Conservation (phyloP, 2,329 filamentous ascomycete species). For the Fusarium gaditjirri region DNA sequence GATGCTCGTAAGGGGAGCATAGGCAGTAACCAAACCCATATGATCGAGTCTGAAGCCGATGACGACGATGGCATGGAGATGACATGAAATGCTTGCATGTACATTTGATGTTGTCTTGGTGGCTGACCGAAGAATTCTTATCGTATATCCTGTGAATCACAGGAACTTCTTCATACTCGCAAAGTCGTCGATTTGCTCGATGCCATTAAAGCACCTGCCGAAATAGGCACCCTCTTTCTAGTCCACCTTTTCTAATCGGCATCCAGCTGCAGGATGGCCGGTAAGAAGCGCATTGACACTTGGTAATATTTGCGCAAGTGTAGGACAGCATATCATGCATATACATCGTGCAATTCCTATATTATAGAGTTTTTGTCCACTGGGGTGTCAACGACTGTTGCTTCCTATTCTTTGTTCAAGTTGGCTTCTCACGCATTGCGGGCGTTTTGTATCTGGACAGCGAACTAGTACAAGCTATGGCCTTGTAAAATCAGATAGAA, state of each 20-base stretch:
- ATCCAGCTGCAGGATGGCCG: background rate
- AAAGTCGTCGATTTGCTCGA: slow-evolving; percentile 17
- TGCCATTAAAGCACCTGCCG: slow-evolving; percentile 6
- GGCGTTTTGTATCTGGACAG: slow-evolving; percentile 20
- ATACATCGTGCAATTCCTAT: background rate
- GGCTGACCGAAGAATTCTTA: background rate
- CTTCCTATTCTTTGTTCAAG: background rate
- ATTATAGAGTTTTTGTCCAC: background rate
- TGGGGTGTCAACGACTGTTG: background rate
- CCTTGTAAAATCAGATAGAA: slow-evolving; percentile 9
- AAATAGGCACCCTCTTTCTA: background rate
- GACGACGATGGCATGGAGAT: slow-evolving; percentile 74
- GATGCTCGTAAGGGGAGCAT: slow-evolving; percentile 67
- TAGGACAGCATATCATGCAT: background rate
- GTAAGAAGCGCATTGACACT: background rate
- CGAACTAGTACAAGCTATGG: background rate
- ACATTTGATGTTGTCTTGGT: background rate
- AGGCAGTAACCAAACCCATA: slow-evolving; percentile 67
- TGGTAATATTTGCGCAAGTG: background rate
- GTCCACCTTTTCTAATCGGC: background rate
- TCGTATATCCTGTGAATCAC: background rate
- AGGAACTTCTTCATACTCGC: background rate
- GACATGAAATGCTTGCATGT: slow-evolving; percentile 44
- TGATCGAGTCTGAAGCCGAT: slow-evolving; percentile 66
- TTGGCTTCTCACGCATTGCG: slow-evolving; percentile 21